Evolutionary conservation across 805 yeast genomes (phyloP).

Genomic region (Candida dendrica): DNA sequence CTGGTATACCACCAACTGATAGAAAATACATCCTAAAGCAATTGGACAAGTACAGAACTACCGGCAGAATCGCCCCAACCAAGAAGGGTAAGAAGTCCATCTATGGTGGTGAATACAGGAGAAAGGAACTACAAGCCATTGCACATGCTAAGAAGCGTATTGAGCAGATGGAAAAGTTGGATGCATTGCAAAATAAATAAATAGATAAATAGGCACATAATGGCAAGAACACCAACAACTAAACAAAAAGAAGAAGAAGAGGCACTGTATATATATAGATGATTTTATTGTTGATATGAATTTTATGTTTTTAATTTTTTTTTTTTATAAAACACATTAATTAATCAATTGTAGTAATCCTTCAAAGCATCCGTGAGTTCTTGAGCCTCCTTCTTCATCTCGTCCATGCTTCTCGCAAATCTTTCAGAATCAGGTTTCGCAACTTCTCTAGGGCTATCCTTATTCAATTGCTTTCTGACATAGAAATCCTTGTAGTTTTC

Average conservation of each 20-base stretch:
- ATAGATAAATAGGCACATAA: not conserved
- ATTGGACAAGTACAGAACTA: slow-evolving; percentile 58
- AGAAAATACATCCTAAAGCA: slow-evolving; percentile 72
- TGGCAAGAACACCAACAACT: too few relatives aligned
- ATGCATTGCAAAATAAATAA: not conserved
- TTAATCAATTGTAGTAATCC: slow-evolving; percentile 1
- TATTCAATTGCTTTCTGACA: slow-evolving; percentile 22
- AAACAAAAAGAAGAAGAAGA: not conserved
- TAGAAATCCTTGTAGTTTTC: slow-evolving; percentile 22
- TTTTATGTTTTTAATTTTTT: too few relatives aligned
- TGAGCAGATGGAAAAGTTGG: slow-evolving; percentile 12
- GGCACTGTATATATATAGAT: not conserved
- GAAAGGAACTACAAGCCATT: slow-evolving; percentile 58
- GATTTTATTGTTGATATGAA: not conserved
- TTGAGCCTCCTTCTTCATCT: slow-evolving; percentile 66
- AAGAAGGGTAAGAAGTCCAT: slow-evolving; percentile 63
- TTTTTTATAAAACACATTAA: not conserved
- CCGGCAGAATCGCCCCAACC: slow-evolving; percentile 47
- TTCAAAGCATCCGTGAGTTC: slow-evolving; percentile 39
- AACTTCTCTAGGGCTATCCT: slow-evolving; percentile 18
- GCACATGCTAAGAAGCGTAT: slow-evolving; percentile 35
- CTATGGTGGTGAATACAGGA: slow-evolving; percentile 83
- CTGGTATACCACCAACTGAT: slow-evolving; percentile 67
- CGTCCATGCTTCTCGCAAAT: slow-evolving; percentile 47
- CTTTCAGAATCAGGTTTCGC: slow-evolving; percentile 47